These are phyloP conservation scores for Barbarea vulgaris DNA, from an alignment of 345 rosid genomes.

Conservation along the genomic window DNA sequence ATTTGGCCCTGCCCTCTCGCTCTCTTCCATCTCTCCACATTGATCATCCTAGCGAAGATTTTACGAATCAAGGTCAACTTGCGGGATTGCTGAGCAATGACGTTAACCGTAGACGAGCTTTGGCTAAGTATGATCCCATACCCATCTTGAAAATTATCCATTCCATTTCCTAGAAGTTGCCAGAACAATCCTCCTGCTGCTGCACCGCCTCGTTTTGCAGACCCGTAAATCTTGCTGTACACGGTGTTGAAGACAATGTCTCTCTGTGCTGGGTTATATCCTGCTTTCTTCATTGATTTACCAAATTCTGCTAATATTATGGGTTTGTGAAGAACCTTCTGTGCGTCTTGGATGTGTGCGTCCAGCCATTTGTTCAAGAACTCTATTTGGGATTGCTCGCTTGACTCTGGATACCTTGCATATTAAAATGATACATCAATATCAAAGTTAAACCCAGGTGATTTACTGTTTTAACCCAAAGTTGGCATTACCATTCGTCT, in stretches of 20 bases:
- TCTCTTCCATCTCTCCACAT: conserved; percentile 68
- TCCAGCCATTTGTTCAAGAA: conserved; percentile 80
- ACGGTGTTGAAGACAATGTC: conserved; percentile 68
- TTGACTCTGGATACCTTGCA: conserved; percentile 69
- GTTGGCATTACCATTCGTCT: conserved; percentile 75
- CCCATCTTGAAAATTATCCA: conserved; percentile 83
- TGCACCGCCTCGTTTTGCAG: conserved; percentile 82
- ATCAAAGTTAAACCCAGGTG: neutral
- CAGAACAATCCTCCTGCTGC: conserved; percentile 93
- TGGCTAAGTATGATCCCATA: conserved; percentile 69
- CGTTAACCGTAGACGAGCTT: conserved; percentile 66
- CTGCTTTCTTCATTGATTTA: conserved; percentile 61
- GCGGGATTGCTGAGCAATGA: conserved; percentile 72
- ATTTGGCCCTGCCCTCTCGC: conserved; percentile 49
- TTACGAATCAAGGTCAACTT: conserved; percentile 64
- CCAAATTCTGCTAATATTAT: conserved; percentile 80
- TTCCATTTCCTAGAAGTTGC: conserved; percentile 77
- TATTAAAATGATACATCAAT: neutral
- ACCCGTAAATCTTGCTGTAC: conserved; percentile 67
- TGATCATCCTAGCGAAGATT: conserved; percentile 66
- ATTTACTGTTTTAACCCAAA: neutral
- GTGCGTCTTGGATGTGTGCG: conserved; percentile 76
- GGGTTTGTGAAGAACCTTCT: conserved; percentile 72
- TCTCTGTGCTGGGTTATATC: conserved; percentile 55
- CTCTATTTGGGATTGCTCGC: conserved; percentile 51